Evolutionary conservation across 2,329 filamentous ascomycete genomes (phyloP), one percentile per base, ranked within the genome.

Genomic region (Botryotinia narcissicola): DNA sequence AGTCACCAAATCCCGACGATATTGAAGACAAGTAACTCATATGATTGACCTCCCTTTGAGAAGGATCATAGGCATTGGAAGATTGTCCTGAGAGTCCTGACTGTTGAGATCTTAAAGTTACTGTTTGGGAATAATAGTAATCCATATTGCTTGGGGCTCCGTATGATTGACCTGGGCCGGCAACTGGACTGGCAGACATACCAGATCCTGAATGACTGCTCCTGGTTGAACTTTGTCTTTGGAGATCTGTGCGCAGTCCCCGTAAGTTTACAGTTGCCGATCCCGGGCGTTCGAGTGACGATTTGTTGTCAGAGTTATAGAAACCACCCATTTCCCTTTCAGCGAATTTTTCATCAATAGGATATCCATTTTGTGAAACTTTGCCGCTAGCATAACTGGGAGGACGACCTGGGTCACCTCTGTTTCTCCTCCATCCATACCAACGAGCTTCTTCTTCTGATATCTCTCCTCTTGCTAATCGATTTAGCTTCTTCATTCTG

Each of bases 1-100:
- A 87, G 77, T 91, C 89, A 29, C 89, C 89, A 75, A 91, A 91
- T 10, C 89, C 89, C 0, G 89, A 91, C 0, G 89, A 91, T 6
- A 91, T 82, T 0, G 89, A 91, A 0, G 89, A 90, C 46, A 89
- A 77, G 66, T 86, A 85, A 61, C 79, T 80, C 66, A 81, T 70
- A 48, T 76, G 78, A 66, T 78, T 78, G 10, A 73, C 54, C 46
- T 78, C 75, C 72, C 75, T 74, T 62, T 77, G 75, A 3, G 74
- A 75, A 32, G 76, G 74, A 42, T 79, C 74, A 48, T 78, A 78
- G 20, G 74, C 73, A 73, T 78, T 75, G 48, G 75, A 70, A 12
- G 76, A 77, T 62, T 78, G 75, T 14, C 71, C 72, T 10, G 44
- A 46, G 18, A 46, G 44, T 46, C 2, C 44, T 46, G 76, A 60